A percentile compares a stretch with the other conserved stretches of the same genome.
These are phyloP conservation scores for Ramicandelaber brevisporus DNA, from an alignment of 192 early-diverging fungal species.

Conservation along the genomic window DNA sequence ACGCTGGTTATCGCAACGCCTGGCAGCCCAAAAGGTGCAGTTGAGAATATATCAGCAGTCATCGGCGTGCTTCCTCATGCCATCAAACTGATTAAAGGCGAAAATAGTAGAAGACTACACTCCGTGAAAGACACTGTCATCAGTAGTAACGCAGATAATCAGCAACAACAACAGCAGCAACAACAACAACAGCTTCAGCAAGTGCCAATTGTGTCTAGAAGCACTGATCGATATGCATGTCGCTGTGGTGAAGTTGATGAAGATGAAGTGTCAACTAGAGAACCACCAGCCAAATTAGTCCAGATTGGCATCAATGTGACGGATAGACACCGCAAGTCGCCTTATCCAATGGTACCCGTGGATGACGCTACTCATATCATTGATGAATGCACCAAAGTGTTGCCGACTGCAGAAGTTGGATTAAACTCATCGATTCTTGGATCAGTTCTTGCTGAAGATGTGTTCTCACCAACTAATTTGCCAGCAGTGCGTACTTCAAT, in stretches of 20 bases:
- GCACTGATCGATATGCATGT: too few relatives aligned
- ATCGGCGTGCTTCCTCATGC: conserved; percentile 58
- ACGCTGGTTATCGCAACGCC: conserved; percentile 64
- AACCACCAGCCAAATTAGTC: too few relatives aligned
- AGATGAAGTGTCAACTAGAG: conserved; percentile 4
- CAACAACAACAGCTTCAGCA: too few relatives aligned
- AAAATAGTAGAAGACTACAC: conserved; percentile 19
- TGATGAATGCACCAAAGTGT: conserved; percentile 6
- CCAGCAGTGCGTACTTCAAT: conserved; percentile 71
- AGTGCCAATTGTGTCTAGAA: too few relatives aligned
- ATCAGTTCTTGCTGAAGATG: conserved; percentile 48
- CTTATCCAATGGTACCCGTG: conserved; percentile 53
- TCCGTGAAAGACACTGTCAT: not conserved
- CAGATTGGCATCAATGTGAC: conserved; percentile 23
- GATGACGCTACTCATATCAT: conserved; percentile 35
- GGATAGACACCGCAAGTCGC: conserved; percentile 41
- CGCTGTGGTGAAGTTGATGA: conserved; percentile 1
- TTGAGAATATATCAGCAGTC: conserved; percentile 59
- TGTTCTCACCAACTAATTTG: conserved; percentile 39
- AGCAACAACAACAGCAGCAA: conserved; percentile 4
- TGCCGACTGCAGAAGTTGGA: conserved; percentile 8
- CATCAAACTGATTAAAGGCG: conserved; percentile 34
- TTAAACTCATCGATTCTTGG: conserved; percentile 26
- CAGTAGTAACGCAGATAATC: conserved; percentile 11
- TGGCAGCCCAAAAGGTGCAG: conserved; percentile 63